These are phyloP conservation scores for Pseudogymnoascus sp. DNA, from an alignment of 2,329 filamentous ascomycete genomes.

Conservation along the genomic window DNA sequence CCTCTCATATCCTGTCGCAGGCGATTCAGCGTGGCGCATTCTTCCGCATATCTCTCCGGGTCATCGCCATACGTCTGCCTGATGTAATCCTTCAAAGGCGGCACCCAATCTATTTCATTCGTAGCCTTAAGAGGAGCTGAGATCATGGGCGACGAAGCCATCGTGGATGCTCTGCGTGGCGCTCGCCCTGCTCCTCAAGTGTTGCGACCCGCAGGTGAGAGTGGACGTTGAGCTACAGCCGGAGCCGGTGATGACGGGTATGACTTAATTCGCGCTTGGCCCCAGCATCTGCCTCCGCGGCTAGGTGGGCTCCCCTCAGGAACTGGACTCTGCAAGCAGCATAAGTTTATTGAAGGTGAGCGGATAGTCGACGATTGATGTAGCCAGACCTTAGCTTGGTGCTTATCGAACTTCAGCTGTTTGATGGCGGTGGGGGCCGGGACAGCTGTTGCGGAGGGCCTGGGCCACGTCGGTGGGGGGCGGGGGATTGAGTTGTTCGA, in stretches of 20 bases:
- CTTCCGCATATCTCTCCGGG: constrained; percentile 88
- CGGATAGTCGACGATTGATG: constrained; percentile 3
- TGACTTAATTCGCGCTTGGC: constrained; percentile 4
- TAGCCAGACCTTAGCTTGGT: background rate
- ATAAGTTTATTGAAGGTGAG: background rate
- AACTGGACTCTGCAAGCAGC: background rate
- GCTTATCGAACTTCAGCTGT: constrained; percentile 5
- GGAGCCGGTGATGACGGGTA: constrained; percentile 2
- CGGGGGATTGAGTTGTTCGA: background rate
- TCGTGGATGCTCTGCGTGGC: background rate
- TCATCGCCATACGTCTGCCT: constrained; percentile 91
- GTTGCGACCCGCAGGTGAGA: constrained; percentile 7
- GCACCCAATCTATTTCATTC: constrained; percentile 97
- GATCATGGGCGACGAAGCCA: constrained; percentile 57
- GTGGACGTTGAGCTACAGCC: background rate
- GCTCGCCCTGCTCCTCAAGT: background rate
- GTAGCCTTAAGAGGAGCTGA: constrained; percentile 87
- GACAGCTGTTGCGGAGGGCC: constrained; percentile 1
- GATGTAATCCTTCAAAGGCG: constrained; percentile 88
- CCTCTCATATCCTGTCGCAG: constrained; percentile 97
- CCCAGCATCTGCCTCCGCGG: constrained; percentile 4
- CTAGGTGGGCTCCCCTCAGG: constrained; percentile 7
- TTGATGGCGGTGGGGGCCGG: constrained; percentile 2
- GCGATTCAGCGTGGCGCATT: constrained; percentile 89
- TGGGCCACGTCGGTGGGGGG: background rate